Base-by-base conservation (phyloP, 345 rosid genomes). In the Sisymbrium altissimum region DNA sequence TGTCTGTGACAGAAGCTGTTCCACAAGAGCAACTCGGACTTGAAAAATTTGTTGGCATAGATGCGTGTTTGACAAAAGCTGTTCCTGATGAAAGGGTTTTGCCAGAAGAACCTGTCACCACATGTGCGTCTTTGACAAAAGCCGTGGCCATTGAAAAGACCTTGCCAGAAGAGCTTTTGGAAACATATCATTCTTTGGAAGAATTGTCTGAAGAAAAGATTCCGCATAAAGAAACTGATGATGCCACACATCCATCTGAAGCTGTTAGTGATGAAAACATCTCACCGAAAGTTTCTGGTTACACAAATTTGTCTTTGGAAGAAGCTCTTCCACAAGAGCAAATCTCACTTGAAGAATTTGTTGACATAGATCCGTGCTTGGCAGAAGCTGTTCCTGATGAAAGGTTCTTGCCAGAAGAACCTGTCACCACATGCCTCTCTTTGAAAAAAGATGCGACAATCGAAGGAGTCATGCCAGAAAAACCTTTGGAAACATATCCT, bases 121-220 rank as follows among this genome's bases (percentile, higher is more conserved):
- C 58, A 56, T 73, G 40, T 25, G 39, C 54, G 38, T 43, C 48
- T 73, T 53, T 64, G 65, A 23, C 13, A 64, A 43, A 73, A 64
- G 7, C 3, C 7, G 30, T 50, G n/a, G 13, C 49, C 21, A 10
- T 3, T 23, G 65, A 55, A 64, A 30, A 41, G 33, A 7, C 27
- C 48, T 33, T 44, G 21, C 50, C 71, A 65, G 65, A 45, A 73
- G 59, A 62, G 29, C 40, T 23, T 44, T 45, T 35, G n/a, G 77
- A 73, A 12, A 46, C 15, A 4, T 56, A 65, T 36, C 40, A 39
- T 44, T 44, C 12, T 35, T 11, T 64, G 23, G 19, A 39, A 55
- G 40, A 55, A 11, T 33, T 41, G 36, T 12, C 49, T 6, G 50
- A 61, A 49, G 61, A 49, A 49, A 25, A 15, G 19, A 29, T 61